These are phyloP conservation scores for Parietaria judaica DNA, from an alignment of 306 rosid genomes.

Conservation along the genomic window DNA sequence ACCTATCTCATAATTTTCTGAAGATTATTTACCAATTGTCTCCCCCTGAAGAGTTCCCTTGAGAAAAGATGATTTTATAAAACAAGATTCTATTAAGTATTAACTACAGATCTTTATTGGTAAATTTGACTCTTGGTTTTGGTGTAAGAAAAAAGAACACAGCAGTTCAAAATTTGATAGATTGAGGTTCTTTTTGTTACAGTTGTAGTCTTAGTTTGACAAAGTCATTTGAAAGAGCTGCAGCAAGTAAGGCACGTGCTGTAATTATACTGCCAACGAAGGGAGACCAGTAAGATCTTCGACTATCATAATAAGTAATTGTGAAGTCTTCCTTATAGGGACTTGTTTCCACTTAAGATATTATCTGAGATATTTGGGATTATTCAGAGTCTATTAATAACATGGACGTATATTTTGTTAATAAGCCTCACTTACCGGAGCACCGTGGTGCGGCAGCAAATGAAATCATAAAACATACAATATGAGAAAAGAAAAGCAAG, in stretches of 20 bases:
- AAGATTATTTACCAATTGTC: too few species aligned
- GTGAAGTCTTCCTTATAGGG: background rate
- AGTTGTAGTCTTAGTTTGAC: conserved; percentile 88
- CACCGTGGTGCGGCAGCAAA: too few species aligned
- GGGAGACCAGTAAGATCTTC: conserved; percentile 68
- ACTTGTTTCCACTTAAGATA: conserved; percentile 11
- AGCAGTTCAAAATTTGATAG: background rate
- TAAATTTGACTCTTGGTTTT: background rate
- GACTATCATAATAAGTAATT: conserved; percentile 14
- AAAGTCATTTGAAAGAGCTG: conserved; percentile 90
- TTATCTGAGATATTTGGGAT: conserved; percentile 2
- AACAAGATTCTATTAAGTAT: background rate
- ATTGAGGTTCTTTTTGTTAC: conserved; percentile 33
- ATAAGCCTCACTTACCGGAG: too few species aligned
- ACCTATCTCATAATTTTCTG: too few species aligned
- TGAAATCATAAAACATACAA: too few species aligned
- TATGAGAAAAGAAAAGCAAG: too few species aligned
- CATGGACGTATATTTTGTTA: too few species aligned
- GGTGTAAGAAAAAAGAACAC: background rate
- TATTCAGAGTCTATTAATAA: background rate
- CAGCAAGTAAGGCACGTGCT: conserved; percentile 84
- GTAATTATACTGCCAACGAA: conserved; percentile 85
- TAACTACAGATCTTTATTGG: background rate
- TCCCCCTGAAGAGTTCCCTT: background rate
- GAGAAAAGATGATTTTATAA: background rate